A percentile compares a stretch with the other conserved stretches of the same genome.
Conservation (phyloP, 2,329 filamentous ascomycete species). For the Acrodontium crateriforme region DNA sequence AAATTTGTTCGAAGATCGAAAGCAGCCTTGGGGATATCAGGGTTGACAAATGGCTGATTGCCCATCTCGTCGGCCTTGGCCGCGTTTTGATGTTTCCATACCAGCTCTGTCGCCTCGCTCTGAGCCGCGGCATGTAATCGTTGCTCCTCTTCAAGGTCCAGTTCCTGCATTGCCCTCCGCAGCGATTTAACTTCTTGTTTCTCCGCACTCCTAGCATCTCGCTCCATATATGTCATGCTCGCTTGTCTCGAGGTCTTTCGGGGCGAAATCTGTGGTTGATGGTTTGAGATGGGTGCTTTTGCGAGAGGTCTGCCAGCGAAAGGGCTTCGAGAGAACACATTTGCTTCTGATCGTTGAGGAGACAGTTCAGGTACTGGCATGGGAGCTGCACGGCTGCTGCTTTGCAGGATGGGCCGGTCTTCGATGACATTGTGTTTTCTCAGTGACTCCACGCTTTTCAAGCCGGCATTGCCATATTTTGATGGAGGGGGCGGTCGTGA, state of each 20-base stretch:
- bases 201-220: conserved; percentile 64
- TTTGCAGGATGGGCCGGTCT: conserved; percentile 18
- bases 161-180: conserved; percentile 58
- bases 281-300: conserved; percentile 11
- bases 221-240: conserved; percentile 57
- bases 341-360: conserved; percentile 12
- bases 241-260: conserved; percentile 48
- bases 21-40: conserved; percentile 17
- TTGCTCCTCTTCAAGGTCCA: conserved; percentile 51
- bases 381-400: conserved; percentile 19
- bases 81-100: conserved; percentile 62
- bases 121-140: conserved; percentile 57
- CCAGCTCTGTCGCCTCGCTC: conserved; percentile 64
- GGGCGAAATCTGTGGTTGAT: not conserved
- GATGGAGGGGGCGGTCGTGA: conserved; percentile 50
- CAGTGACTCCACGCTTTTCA: conserved; percentile 17
- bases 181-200: conserved; percentile 62
- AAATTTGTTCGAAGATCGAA: conserved; percentile 55
- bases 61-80: conserved; percentile 48
- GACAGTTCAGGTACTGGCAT: conserved; percentile 13
- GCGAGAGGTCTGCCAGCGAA: conserved; percentile 21
- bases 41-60: conserved; percentile 24
- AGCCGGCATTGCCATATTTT: conserved; percentile 21
- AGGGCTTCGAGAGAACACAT: conserved; percentile 8
- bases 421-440: conserved; percentile 3